Evolutionary conservation across 495 filamentous ascomycete species (phyloP), one percentile per base, ranked within the genome.

Genomic region (Achaetomiella virescens): DNA sequence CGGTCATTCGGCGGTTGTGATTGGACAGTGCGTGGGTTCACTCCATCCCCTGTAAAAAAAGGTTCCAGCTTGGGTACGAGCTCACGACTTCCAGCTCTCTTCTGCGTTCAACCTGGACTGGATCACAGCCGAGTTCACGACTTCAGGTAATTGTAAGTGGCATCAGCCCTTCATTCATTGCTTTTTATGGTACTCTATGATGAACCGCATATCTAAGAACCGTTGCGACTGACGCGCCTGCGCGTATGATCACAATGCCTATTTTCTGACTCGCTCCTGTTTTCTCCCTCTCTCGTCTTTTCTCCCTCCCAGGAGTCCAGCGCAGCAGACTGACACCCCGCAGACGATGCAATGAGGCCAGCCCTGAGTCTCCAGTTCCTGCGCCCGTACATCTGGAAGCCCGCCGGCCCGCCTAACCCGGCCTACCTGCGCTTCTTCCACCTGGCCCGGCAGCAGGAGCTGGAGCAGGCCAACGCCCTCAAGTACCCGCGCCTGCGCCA

Each of bases 161-260:
- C 11, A 38, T 27, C 24, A 29, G 18, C 27, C 11, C 17, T 42
- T 51, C 10, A 38, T 7, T 44, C 21, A n/a, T 33, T 33, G 22
- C 12, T 14, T 25, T 25, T 48, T n/a, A 7, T 25, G 43, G 11
- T 40, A n/a, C 27, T 29, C 37, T 17, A 53, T 67, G 53, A 72
- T 78, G 77, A 81, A 74, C 68, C 62, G 70, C 65, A 67, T 66
- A 61, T 67, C 68, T 66, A 75, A 79, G 91, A 96, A 96, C 90
- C 91, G 90, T 90, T 95, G 91, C 91, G 88, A 87, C 84, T 91
- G 89, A 93, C 82, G 79, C 79, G 76, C 66, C 69, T 67, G 54
- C 76, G 81, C 67, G 63, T 77, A 80, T 86, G 84, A 85, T 83
- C 77, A 76, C 70, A 80, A 68, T 62, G 71, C 70, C 72, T 66